Evolutionary conservation across 2,329 filamentous ascomycete species (phyloP).

Genomic region (Fusarium irregulare): DNA sequence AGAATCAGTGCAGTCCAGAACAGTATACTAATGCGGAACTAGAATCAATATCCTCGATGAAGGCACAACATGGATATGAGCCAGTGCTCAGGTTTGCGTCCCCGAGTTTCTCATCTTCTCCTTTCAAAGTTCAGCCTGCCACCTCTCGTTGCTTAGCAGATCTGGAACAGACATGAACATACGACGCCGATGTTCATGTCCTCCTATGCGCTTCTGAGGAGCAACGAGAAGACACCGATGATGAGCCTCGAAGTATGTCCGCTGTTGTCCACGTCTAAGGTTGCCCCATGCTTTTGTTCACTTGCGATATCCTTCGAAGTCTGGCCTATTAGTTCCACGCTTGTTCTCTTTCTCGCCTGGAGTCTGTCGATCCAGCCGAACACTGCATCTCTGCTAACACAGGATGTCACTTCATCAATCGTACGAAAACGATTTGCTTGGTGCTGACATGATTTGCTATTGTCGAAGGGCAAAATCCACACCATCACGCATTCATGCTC

Average conservation of each 20-base stretch:
- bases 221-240: neutral
- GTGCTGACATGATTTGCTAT: neutral
- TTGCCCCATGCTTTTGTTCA: neutral
- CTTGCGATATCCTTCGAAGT: neutral
- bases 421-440: neutral
- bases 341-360: neutral
- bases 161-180: neutral
- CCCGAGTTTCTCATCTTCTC: neutral
- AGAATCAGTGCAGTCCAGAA: neutral
- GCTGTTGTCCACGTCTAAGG: neutral
- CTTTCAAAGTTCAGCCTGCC: neutral
- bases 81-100: conserved; percentile 3
- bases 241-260: neutral
- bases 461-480: neutral
- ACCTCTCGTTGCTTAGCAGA: neutral
- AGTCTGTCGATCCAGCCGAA: neutral
- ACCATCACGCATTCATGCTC: neutral
- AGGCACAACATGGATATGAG: neutral
- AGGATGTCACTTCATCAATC: neutral
- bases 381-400: neutral
- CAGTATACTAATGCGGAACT: conserved; percentile 13
- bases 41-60: neutral
- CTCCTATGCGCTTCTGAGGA: neutral
- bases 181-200: neutral
- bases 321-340: too few species aligned